These are phyloP conservation scores for Nannochloris sp. DNA, from an alignment of 139 green algal genomes.

Conservation along the genomic window DNA sequence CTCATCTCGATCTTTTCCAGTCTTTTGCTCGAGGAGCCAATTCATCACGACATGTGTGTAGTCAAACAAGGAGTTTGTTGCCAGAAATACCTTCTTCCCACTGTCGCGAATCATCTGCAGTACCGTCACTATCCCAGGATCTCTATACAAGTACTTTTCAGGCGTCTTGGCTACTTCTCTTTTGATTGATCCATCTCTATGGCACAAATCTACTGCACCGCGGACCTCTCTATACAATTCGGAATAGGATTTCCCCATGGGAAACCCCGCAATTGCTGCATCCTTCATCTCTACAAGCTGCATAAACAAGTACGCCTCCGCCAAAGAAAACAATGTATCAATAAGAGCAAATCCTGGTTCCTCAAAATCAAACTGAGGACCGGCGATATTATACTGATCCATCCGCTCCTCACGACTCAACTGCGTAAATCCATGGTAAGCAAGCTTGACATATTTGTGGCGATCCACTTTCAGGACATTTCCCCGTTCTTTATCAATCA, in stretches of 20 bases:
- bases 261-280: slow-evolving; percentile 26
- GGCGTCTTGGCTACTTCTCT: slow-evolving; percentile 77
- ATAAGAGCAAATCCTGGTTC: slow-evolving; percentile 74
- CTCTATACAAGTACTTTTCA: slow-evolving; percentile 79
- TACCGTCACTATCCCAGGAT: slow-evolving; percentile 52
- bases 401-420: slow-evolving; percentile 59
- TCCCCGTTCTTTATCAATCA: slow-evolving; percentile 82
- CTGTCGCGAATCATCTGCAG: slow-evolving; percentile 56
- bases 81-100: slow-evolving; percentile 79
- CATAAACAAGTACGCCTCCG: slow-evolving; percentile 88
- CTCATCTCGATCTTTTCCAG: slow-evolving; percentile 25
- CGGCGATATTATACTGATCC: slow-evolving; percentile 39
- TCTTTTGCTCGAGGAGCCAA: slow-evolving; percentile 54
- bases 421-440: slow-evolving; percentile 84
- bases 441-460: slow-evolving; percentile 98
- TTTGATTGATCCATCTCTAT: slow-evolving; percentile 92
- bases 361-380: slow-evolving; percentile 48
- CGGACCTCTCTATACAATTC: slow-evolving; percentile 78
- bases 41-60: slow-evolving; percentile 99
- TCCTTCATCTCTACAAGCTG: slow-evolving; percentile 74
- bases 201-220: slow-evolving; percentile 91
- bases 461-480: slow-evolving; percentile 73
- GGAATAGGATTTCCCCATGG: slow-evolving; percentile 24
- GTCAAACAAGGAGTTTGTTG: slow-evolving; percentile 95
- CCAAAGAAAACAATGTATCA: slow-evolving; percentile 94